Conservation (phyloP, 768 basidiomycete genomes). For the Podaxis carcinomalis region DNA sequence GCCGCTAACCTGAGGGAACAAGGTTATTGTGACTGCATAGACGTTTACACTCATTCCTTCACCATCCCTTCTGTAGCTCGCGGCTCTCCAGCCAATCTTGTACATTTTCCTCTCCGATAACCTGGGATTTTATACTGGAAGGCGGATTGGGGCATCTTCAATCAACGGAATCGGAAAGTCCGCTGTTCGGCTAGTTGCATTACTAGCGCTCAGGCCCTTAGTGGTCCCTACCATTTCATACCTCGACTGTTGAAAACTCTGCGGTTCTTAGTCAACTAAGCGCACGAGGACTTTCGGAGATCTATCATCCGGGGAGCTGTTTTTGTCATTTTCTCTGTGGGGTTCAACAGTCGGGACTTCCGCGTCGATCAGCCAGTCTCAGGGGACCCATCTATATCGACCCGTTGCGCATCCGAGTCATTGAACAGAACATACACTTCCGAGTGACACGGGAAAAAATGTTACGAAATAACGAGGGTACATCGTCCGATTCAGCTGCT, state of each 20-base stretch:
- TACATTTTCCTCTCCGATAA: background rate
- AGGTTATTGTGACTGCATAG: background rate
- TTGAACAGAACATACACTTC: background rate
- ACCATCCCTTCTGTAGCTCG: background rate
- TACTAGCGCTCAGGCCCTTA: background rate
- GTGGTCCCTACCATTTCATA: background rate
- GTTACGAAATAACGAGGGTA: constrained; percentile 2
- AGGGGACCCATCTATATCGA: background rate
- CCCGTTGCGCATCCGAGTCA: background rate
- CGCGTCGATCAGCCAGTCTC: too few relatives aligned
- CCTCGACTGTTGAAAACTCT: background rate
- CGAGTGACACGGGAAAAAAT: background rate
- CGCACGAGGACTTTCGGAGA: background rate
- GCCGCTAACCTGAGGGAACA: background rate
- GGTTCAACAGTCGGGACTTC: background rate
- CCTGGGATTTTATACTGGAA: background rate
- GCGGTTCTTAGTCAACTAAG: background rate
- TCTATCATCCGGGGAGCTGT: background rate
- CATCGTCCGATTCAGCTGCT: background rate
- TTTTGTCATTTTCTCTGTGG: background rate
- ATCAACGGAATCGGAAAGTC: background rate
- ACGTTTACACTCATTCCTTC: background rate
- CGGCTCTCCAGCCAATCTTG: background rate
- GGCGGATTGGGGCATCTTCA: background rate
- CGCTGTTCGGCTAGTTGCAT: background rate